Evolutionary conservation across 208 protist species (phyloP), one percentile per base, ranked within the genome.

Genomic region (Phytomonas francai): DNA sequence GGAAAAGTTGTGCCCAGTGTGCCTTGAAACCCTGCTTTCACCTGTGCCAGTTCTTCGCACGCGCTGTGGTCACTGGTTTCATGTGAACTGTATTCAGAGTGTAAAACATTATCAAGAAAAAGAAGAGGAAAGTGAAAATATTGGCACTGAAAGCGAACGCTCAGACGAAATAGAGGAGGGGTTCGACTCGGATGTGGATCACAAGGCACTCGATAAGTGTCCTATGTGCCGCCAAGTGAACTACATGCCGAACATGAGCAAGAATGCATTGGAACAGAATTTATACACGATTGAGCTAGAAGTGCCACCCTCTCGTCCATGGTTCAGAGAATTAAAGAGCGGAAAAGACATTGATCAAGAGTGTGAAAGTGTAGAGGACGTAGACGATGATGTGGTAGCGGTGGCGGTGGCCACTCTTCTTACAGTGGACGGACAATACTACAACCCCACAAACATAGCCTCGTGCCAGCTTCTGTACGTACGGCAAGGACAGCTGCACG

Each of bases 401-500:
- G 56, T 85, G 28, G 74, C 71, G 4, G 62, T 88, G 29, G 77
- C 74, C 9, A 72, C 77, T 9, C 68, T 84, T 5, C 33, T 83
- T 34, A 81, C 77, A 3, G 25, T 54, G 0, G 73, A 83, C 49
- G 83, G 79, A 16, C 71, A 67, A 12, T 82, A 79, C 49, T 59
- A 80, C 72, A 87, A 87, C 67, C 76, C 78, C 8, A 81, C 78
- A 11, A 82, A 87, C 49, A 68, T 81, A 22, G 72, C 75, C 0
- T 67, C 78, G 7, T 81, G 78, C 33, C 59, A 61, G 31, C 59
- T 74, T 0, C 65, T 80, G 12, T 64, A 51, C 8, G 54, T 87
- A 28, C 28, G 36, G 19, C 73, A 71, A n/a, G 70, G 70, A 5
- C 69, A 64, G 14, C 27, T 49, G 51, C 60, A 70, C 31, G 60